Base-by-base conservation (phyloP, 345 rosid species). In the Gossypium australe region DNA sequence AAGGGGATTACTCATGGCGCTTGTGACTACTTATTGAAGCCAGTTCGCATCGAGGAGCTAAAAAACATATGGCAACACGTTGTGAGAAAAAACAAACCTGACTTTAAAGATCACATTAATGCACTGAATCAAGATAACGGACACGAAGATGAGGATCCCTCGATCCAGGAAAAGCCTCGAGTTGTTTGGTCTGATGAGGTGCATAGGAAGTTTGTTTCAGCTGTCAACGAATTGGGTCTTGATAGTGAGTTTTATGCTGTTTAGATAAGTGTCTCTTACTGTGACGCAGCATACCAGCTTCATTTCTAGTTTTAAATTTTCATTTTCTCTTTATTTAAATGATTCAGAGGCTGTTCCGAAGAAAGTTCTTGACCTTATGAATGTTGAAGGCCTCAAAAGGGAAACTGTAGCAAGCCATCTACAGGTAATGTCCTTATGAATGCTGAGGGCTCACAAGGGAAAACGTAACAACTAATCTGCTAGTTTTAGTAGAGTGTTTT, bases 361-460 rank as follows among this genome's bases (percentile, higher is more conserved):
- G 80, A 95, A 91, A 76, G 90, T 95, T 76, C 97, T 93, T 64
- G 98, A 93, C 78, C 76, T 87, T 73, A 95, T 95, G 99, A 89
- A 91, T 73, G 88, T 91, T 69, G 99, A 91, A 67, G 88, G 92
- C 69, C 92, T 93, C 73, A 90, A 97, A 10, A 91, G 99, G 81
- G 97, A 95, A 85, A 95, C 93, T 78, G 99, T 95, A 24, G 99
- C 99, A 45, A 93, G 99, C 76, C 99, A 95, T 85, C 81, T 95
- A 75, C 98, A 95, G 97, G 99, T 79, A 81, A 66, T 49, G 45
- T 53, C 38, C 27, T 77, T 78, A 34, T 34, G 38, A 34, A 34
- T 34, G 38, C 6, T 34, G 38, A 34, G 38, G 34, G 38, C 38
- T 34, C 41, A 34, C 7, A 34, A 34, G 41, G 41, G 41, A 5